Conservation (phyloP, 2,329 filamentous ascomycete genomes). For the Cytospora chrysosperma region DNA sequence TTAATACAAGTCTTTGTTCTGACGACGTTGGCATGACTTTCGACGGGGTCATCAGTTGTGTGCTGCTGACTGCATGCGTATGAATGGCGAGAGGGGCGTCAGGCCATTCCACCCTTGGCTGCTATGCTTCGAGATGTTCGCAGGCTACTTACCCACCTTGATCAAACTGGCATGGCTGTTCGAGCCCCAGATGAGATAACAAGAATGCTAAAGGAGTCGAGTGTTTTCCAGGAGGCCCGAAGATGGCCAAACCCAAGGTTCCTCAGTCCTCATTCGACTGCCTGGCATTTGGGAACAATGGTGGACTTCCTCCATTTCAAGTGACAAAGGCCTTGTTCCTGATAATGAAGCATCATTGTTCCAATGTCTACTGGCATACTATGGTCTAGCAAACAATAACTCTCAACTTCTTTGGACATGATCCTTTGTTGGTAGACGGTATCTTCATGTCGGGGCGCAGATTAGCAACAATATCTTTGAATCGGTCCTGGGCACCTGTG, state of each 20-base stretch:
- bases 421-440: background rate
- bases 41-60: background rate
- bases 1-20: background rate
- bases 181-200: too few species aligned
- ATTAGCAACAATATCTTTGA: background rate
- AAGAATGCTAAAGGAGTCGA: background rate
- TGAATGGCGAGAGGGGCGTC: background rate
- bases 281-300: background rate
- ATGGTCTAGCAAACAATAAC: background rate
- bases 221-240: background rate
- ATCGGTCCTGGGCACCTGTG: background rate
- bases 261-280: background rate
- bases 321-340: background rate
- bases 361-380: background rate
- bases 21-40: background rate
- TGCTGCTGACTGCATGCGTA: background rate
- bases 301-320: background rate
- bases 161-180: too few species aligned
- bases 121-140: too few species aligned
- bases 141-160: too few species aligned
- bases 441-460: background rate
- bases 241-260: background rate
- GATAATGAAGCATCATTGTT: background rate
- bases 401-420: background rate
- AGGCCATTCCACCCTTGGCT: too few species aligned